Conservation (phyloP, 2,329 filamentous ascomycete genomes). For the Pseudocercospora fuligena region DNA sequence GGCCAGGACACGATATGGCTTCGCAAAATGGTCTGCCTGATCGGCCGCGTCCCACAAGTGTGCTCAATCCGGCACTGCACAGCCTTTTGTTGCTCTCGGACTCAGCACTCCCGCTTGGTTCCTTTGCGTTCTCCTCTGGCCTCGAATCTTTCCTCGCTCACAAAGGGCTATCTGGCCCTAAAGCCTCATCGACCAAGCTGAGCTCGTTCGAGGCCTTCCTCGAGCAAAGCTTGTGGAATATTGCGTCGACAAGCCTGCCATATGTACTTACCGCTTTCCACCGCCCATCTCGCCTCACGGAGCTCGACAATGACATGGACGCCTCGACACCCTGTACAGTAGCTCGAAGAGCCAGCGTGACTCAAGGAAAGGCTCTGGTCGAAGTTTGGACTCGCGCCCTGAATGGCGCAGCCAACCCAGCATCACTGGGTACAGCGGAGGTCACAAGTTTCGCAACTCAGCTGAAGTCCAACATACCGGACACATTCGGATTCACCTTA, state of each 20-base stretch:
- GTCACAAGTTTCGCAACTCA: constrained; percentile 30
- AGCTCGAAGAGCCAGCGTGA: constrained; percentile 72
- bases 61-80: constrained; percentile 54
- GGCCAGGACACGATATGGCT: neutral
- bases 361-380: constrained; percentile 76
- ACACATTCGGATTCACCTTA: constrained; percentile 29
- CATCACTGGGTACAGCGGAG: constrained; percentile 10
- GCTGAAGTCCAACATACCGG: constrained; percentile 28
- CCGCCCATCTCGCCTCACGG: constrained; percentile 55
- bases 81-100: constrained; percentile 78
- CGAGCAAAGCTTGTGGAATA: constrained; percentile 69
- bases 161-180: constrained; percentile 40
- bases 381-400: constrained; percentile 69
- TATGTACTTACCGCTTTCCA: constrained; percentile 73
- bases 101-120: constrained; percentile 79
- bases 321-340: constrained; percentile 80
- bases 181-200: constrained; percentile 23
- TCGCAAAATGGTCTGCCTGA: neutral
- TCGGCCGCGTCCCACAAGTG: neutral
- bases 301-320: constrained; percentile 76
- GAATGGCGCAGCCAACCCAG: constrained; percentile 13
- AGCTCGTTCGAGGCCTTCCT: constrained; percentile 67
- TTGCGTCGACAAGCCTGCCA: constrained; percentile 73
- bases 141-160: constrained; percentile 83
- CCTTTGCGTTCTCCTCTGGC: constrained; percentile 85